phyloP scores from a whole-genome alignment of 495 filamentous ascomycete species.

The Daldinia concentrica region DNA sequence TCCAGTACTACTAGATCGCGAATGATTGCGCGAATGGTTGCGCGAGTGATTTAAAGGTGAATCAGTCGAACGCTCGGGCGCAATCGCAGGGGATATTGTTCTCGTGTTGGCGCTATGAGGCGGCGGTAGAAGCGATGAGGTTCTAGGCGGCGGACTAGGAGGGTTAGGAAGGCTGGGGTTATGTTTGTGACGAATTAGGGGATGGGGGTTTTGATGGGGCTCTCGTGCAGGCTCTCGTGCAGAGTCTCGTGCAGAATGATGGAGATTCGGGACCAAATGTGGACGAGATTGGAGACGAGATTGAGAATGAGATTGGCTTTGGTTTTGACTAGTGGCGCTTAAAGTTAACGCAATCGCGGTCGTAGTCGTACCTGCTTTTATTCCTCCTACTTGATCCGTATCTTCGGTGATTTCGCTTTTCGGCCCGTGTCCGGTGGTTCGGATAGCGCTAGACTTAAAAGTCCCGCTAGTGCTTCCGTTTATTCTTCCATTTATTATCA shows the following conservation, averaged over 20 bases:
- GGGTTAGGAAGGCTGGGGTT: constrained; percentile 4
- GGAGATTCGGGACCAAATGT: constrained; percentile 23
- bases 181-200: constrained; percentile 12
- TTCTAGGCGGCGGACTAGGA: constrained; percentile 43
- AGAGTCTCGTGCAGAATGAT: constrained; percentile 9
- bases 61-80: constrained; percentile 5
- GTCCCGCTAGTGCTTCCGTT: constrained; percentile 10
- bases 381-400: constrained; percentile 5
- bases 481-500: background rate
- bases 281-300: constrained; percentile 20
- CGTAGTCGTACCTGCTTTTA: constrained; percentile 18
- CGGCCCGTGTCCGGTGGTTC: constrained; percentile 33
- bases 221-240: constrained; percentile 11
- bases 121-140: constrained; percentile 50
- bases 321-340: constrained; percentile 35
- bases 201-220: constrained; percentile 27
- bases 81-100: constrained; percentile 39
- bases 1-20: constrained; percentile 55
- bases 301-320: constrained; percentile 36
- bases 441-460: constrained; percentile 11
- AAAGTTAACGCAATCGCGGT: constrained; percentile 34
- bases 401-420: constrained; percentile 37
- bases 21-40: constrained; percentile 53
- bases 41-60: constrained; percentile 17
- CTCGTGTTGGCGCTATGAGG: constrained; percentile 44